Conservation (phyloP, 148 eudicot genomes). For the Amaranthus palmeri region DNA sequence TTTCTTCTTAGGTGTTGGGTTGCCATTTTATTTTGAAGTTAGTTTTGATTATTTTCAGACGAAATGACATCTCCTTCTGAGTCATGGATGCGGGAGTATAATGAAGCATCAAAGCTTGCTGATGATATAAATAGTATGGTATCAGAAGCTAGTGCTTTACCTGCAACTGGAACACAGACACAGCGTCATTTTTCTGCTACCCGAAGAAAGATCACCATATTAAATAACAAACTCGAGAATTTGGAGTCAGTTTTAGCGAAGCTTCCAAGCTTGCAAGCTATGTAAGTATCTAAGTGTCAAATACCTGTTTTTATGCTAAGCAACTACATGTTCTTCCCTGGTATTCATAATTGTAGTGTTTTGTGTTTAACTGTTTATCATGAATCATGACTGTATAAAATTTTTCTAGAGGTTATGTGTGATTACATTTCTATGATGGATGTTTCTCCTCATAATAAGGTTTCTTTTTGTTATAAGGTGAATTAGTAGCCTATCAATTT, state of each 20-base stretch:
- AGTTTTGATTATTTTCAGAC: slow-evolving; percentile 10
- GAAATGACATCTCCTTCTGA: slow-evolving; percentile 43
- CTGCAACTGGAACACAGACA: slow-evolving; percentile 42
- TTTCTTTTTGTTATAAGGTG: too few relatives aligned
- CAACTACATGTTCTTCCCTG: not conserved
- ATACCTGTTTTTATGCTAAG: not conserved
- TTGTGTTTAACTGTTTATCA: not conserved
- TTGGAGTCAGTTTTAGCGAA: slow-evolving; percentile 34
- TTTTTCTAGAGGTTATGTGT: not conserved
- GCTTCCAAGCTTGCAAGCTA: slow-evolving; percentile 32
- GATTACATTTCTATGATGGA: not conserved
- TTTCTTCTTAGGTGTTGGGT: not conserved
- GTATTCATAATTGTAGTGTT: not conserved
- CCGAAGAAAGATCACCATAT: slow-evolving; percentile 42
- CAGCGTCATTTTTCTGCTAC: slow-evolving; percentile 49
- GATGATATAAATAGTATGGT: slow-evolving; percentile 43
- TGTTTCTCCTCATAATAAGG: too few relatives aligned
- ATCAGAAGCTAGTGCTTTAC: slow-evolving; percentile 36
- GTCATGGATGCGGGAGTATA: slow-evolving; percentile 49
- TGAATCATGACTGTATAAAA: not conserved
- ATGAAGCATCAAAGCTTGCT: slow-evolving; percentile 42
- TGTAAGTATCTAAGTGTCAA: slow-evolving; percentile 30
- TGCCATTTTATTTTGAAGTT: not conserved
- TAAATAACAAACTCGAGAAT: slow-evolving; percentile 38
- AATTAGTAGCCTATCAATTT: not conserved